These are phyloP conservation scores for Talaromyces stipitatus DNA, from an alignment of 495 filamentous ascomycete genomes.

Conservation along the genomic window DNA sequence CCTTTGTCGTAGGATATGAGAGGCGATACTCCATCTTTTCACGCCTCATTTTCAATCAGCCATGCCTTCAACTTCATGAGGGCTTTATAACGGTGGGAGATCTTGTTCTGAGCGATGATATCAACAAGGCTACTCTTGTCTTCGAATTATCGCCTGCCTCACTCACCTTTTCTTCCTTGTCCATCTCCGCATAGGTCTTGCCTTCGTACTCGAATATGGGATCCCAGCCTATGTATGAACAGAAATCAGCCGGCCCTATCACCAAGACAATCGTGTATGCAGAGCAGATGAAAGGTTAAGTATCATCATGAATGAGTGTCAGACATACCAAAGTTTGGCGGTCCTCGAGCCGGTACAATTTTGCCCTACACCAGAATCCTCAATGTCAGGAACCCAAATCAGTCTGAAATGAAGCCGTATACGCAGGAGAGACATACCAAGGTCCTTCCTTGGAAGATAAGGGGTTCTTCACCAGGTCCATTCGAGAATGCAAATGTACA, in stretches of 20 bases:
- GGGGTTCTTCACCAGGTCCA: conserved; percentile 74
- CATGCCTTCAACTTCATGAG: conserved; percentile 77
- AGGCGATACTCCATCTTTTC: neutral
- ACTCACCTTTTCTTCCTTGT: conserved; percentile 65
- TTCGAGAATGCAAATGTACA: conserved; percentile 92
- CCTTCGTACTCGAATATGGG: conserved; percentile 93
- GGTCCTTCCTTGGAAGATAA: conserved; percentile 89
- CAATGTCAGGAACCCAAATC: conserved; percentile 1
- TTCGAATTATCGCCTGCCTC: neutral
- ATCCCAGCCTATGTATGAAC: conserved; percentile 69
- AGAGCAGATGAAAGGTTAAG: neutral
- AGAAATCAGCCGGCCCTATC: neutral
- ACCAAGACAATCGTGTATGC: neutral
- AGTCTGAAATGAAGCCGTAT: neutral
- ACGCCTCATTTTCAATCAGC: conserved; percentile 45
- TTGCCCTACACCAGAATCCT: conserved; percentile 26
- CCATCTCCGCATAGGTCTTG: conserved; percentile 97
- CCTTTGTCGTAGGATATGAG: neutral
- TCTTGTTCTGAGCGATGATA: conserved; percentile 53
- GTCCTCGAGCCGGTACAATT: conserved; percentile 44
- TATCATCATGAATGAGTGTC: neutral
- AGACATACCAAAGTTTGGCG: conserved; percentile 73
- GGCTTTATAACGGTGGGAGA: conserved; percentile 85
- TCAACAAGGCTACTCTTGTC: conserved; percentile 7
- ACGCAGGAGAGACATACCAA: conserved; percentile 20